Conservation (phyloP, 768 basidiomycete species). For the Gloeopeniophorella convolvens region DNA sequence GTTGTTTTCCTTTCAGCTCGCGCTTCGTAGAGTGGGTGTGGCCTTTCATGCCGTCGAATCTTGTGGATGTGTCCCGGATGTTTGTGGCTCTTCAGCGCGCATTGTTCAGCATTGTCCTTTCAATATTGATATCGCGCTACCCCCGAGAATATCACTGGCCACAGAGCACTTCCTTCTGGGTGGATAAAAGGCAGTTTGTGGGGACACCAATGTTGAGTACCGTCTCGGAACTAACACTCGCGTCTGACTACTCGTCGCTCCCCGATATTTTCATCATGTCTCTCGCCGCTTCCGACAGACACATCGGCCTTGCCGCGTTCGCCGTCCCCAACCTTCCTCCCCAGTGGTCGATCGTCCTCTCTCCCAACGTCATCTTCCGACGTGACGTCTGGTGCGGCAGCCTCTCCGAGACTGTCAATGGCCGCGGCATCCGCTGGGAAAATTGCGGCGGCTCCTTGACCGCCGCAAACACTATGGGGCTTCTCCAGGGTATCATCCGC, state of each 20-base stretch:
- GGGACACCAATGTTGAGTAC: too few species aligned
- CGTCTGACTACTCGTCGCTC: not conserved
- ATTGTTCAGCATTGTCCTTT: too few species aligned
- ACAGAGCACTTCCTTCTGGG: too few species aligned
- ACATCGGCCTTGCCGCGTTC: slow-evolving; percentile 3
- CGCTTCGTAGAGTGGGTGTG: too few species aligned
- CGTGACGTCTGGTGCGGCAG: slow-evolving; percentile 4
- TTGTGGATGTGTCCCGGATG: too few species aligned
- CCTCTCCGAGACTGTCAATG: slow-evolving; percentile 2
- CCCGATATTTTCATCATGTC: not conserved
- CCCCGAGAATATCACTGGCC: too few species aligned
- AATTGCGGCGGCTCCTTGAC: not conserved
- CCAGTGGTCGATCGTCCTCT: slow-evolving; percentile 6
- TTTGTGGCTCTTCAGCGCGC: too few species aligned
- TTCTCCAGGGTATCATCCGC: not conserved
- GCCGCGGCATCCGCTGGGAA: slow-evolving; percentile 2
- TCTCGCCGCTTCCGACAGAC: not conserved
- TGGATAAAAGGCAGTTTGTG: too few species aligned
- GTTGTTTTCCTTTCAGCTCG: too few species aligned
- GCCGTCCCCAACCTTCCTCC: not conserved
- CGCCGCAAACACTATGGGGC: not conserved
- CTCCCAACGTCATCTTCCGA: not conserved
- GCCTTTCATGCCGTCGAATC: too few species aligned
- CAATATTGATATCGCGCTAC: too few species aligned
- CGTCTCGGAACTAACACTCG: too few species aligned